Conservation (phyloP, 345 rosid genomes). For the Acer negundo region DNA sequence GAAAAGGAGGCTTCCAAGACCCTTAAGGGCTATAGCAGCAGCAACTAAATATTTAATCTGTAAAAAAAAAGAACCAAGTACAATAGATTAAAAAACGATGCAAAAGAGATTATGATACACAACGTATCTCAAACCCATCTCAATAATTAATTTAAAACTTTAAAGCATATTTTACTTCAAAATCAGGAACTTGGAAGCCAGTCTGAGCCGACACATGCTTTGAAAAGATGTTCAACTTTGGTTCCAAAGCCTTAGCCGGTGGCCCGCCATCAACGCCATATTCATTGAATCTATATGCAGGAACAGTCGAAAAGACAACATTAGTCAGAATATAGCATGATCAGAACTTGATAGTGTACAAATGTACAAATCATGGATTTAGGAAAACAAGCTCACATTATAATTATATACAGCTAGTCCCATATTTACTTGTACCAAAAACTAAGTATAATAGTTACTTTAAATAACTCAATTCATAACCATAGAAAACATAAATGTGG, state of each 20-base stretch:
- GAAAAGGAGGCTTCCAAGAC: slow-evolving; percentile 67
- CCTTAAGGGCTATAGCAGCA: slow-evolving; percentile 58
- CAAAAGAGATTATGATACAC: not conserved
- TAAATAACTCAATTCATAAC: not conserved
- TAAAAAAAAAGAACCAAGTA: slow-evolving; percentile 9
- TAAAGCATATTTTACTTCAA: slow-evolving; percentile 39
- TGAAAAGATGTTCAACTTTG: slow-evolving; percentile 46
- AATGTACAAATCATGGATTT: not conserved
- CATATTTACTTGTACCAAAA: not conserved
- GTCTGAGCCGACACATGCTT: slow-evolving; percentile 45
- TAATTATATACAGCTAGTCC: not conserved
- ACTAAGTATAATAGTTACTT: not conserved
- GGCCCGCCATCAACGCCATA: slow-evolving; percentile 68
- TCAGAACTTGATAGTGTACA: not conserved
- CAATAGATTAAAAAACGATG: slow-evolving; percentile 1
- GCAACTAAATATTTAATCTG: slow-evolving; percentile 55
- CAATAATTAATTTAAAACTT: not conserved
- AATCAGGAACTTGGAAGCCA: slow-evolving; percentile 52
- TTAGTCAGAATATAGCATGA: not conserved
- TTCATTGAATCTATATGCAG: slow-evolving; percentile 52
- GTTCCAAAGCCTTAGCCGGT: slow-evolving; percentile 46
- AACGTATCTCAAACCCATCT: not conserved
- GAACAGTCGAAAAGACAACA: slow-evolving; percentile 19
- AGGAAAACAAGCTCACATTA: not conserved
- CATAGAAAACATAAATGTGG: not conserved